Conservation (phyloP, 305 asterid genomes). For the Fraxinus baroniana region DNA sequence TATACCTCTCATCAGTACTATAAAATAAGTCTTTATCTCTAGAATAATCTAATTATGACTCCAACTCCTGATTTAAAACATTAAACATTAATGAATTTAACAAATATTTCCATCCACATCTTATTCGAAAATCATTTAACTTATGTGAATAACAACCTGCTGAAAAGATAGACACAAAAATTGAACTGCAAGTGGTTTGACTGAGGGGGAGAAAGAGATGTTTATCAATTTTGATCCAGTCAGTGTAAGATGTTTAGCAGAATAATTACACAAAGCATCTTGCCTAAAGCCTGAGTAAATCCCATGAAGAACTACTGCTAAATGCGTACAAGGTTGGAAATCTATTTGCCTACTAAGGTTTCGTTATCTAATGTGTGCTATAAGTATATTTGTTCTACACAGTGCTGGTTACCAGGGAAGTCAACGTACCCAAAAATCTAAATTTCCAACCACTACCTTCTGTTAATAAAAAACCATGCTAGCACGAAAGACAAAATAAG, state of each 20-base stretch:
- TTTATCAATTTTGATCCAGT: not conserved
- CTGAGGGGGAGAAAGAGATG: not conserved
- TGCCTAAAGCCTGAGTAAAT: not conserved
- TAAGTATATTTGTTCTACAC: not conserved
- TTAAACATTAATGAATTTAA: not conserved
- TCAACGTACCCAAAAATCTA: not conserved
- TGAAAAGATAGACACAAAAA: not conserved
- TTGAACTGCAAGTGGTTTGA: not conserved
- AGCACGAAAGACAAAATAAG: slow-evolving; percentile 11
- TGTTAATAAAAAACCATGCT: not conserved
- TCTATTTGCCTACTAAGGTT: not conserved
- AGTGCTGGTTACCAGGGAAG: not conserved
- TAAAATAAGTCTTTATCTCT: not conserved
- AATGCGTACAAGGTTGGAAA: not conserved
- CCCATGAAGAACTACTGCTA: not conserved
- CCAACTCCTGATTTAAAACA: not conserved
- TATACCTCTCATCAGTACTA: not conserved
- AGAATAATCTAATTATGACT: not conserved
- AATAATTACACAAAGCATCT: not conserved
- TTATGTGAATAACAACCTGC: not conserved
- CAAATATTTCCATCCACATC: not conserved
- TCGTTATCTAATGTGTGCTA: not conserved
- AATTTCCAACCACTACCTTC: not conserved
- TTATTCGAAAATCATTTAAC: not conserved
- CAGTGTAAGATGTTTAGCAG: not conserved